Evolutionary conservation across 2,329 filamentous ascomycete species (phyloP).

Genomic region (Colletotrichum phormii): DNA sequence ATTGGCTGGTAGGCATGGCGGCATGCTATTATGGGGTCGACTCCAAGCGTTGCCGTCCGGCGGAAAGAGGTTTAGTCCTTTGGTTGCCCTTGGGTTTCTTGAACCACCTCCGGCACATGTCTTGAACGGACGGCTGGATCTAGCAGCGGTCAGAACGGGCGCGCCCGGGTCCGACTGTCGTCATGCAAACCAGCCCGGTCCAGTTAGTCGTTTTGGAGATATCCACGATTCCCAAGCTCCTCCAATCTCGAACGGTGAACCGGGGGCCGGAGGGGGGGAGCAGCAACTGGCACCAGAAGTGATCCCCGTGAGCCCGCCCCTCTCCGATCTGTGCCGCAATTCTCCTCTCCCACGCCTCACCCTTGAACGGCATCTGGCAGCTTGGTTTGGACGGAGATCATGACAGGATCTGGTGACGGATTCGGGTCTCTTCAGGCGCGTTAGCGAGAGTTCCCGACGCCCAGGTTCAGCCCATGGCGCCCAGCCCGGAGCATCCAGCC

Average conservation of each 20-base stretch:
- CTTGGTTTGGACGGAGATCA: constrained; percentile 30
- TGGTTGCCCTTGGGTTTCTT: neutral
- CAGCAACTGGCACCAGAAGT: neutral
- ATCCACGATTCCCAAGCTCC: neutral
- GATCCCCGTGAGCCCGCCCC: constrained; percentile 7
- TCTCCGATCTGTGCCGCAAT: constrained; percentile 33
- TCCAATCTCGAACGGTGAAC: neutral
- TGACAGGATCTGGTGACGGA: constrained; percentile 36
- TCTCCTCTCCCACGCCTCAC: constrained; percentile 13
- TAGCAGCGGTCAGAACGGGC: neutral
- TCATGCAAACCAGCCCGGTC: neutral
- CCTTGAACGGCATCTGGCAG: constrained; percentile 31
- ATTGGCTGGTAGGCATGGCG: constrained; percentile 16
- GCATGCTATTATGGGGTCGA: neutral
- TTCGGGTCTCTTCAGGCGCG: constrained; percentile 27
- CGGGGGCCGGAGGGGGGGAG: neutral
- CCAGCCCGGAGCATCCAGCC: neutral
- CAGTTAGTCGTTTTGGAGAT: neutral
- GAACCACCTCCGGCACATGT: neutral
- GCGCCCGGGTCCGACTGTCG: constrained; percentile 10
- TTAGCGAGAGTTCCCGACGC: constrained; percentile 35
- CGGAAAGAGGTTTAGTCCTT: neutral
- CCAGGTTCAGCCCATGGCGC: constrained; percentile 31
- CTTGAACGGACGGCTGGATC: neutral
- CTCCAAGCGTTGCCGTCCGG: neutral